Base-by-base conservation (phyloP, 371 early-diverging fungal genomes). In the Mucor indicus region DNA sequence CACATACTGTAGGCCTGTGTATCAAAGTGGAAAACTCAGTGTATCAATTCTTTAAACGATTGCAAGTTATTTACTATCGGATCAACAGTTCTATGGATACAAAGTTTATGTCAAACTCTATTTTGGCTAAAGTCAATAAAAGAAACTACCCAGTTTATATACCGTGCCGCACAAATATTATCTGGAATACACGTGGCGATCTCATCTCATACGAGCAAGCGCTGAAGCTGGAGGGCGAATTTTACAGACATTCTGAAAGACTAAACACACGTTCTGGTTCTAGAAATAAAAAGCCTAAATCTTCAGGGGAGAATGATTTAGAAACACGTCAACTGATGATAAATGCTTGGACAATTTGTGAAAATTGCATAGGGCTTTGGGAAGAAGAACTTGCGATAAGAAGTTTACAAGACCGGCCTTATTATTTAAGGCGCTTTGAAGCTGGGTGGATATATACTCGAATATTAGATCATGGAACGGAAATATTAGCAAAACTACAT, bases 401-500 rank as follows among this genome's bases (percentile, higher is more conserved):
- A 13, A 21, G 55, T 4, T 40, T 35, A n/a, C 42, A 29, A 2
- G 43, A 57, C 4, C 39, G 60, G 3, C 58, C 55, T 9, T 77
- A 80, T 49, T 71, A 63, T 55, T 35, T 74, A 25, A 47, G 74
- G 22, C 63, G 78, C 13, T 81, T 77, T 51, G 74, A 79, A 51
- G 77, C 82, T 48, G 87, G 88, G 1, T 85, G 79, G 62, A 70
- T 84, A 4, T 81, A 84, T 49, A 82, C 85, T 0, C 76, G 79
- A 19, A 69, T 86, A 17, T 57, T 83, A 16, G 75, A 81, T 51
- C 75, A 77, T 22, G 82, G 80, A 4, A 57, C 79, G 4, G 63
- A 63, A 10, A 59, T 80, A 17, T 56, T 87, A n/a, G 82, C 77
- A 1, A 77, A 67, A 16, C 55, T 84, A 17, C 82, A 82, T 43